Evolutionary conservation across 345 rosid genomes (phyloP).

Genomic region (Sonneratia caseolaris): DNA sequence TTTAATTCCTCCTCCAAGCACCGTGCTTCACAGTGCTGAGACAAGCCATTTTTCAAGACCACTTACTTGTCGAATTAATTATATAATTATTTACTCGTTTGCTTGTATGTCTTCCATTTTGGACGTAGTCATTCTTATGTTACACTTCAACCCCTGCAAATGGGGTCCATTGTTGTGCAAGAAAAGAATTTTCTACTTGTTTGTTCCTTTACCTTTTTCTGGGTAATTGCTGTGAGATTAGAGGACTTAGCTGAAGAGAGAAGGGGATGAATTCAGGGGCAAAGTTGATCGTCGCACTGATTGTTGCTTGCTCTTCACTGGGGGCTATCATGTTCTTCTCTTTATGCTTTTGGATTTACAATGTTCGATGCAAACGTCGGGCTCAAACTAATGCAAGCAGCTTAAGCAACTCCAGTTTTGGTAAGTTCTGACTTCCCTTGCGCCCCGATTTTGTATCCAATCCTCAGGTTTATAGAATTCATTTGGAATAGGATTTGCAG

Average conservation of each 20-base stretch:
- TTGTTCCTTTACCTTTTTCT: neutral
- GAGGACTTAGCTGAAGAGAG: constrained; percentile 6
- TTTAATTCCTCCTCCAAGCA: neutral
- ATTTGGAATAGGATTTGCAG: neutral
- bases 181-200: neutral
- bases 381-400: constrained; percentile 18
- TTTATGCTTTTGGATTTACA: constrained; percentile 43
- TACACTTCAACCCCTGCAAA: neutral
- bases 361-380: constrained; percentile 32
- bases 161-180: neutral
- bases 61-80: neutral
- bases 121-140: neutral
- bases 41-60: neutral
- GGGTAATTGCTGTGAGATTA: neutral
- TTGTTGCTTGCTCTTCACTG: constrained; percentile 46
- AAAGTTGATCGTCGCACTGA: constrained; percentile 38
- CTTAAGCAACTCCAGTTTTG: constrained; percentile 31
- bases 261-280: constrained; percentile 29
- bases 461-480: neutral
- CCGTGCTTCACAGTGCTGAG: neutral
- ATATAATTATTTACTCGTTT: neutral
- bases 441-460: neutral
- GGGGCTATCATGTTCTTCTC: constrained; percentile 31
- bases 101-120: neutral
- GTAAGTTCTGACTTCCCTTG: constrained; percentile 13